Evolutionary conservation across 805 yeast species (phyloP), one percentile per base, ranked within the genome.

Genomic region (Blastobotrys chiropterorum): DNA sequence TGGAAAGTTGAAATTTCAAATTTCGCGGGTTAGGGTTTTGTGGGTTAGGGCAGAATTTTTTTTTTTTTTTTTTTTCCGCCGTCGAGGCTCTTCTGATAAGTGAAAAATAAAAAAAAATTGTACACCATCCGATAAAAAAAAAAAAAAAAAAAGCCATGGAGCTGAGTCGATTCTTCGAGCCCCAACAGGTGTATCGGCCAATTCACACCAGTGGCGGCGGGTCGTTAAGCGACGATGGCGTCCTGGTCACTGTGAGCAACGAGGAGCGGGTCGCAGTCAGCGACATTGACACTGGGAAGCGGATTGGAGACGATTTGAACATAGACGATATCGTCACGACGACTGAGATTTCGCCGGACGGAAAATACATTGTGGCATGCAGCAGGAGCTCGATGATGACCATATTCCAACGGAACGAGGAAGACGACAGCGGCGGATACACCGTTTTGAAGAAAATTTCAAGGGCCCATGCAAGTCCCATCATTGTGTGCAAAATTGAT

Each of bases 141-240:
- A 26, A 42, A 22, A 43, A 20, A 17, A 19, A 17, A 14, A 19
- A 6, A 44, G 31, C 26, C 15, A 46, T 21, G 40, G 19, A 14
- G 34, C 26, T 46, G 43, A 46, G 38, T 26, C 71, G 76, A 3
- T 69, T 77, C 17, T 79, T 73, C 58, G 69, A 66, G 51, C 70
- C 74, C 55, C 61, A 60, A 8, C 77, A 80, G 50, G 74, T 92
- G 41, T 82, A 80, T 49, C 15, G 38, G 43, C 98, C 99, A 14
- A 83, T 90, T 60, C 94, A 88, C 65, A 80, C 87, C 14, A 96
- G 97, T 22, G 88, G 94, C 3, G 80, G 94, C 1, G 94, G 89
- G 1, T 73, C 88, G 0, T 64, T 88, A 8, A 79, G 90, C 2
- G 69, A 67, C 13, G 84, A 82, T 58, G 73, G 84, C 31, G 30